A percentile compares a stretch with the other conserved stretches of the same genome.
phyloP scores from a whole-genome alignment of 2,329 filamentous ascomycete species.

The Endocalyx cinctus region DNA sequence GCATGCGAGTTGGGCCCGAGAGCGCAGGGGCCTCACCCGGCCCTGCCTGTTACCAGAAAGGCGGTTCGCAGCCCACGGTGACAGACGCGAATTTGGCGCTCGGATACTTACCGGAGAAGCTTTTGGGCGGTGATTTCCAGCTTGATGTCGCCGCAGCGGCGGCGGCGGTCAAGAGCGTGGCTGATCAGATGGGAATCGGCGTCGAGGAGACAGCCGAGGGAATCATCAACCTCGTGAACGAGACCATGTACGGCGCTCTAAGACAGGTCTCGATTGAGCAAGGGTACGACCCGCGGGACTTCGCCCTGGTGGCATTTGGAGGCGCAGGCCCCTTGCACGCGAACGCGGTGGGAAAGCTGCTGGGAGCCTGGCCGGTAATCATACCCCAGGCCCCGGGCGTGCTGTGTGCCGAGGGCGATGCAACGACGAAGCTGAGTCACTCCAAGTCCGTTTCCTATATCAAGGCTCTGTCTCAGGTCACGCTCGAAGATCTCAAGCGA shows the following conservation, averaged over 20 bases:
- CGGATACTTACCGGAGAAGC: constrained; percentile 40
- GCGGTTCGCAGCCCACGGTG: constrained; percentile 40
- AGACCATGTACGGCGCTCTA: constrained; percentile 47
- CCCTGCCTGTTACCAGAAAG: constrained; percentile 45
- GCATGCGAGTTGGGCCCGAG: constrained; percentile 45
- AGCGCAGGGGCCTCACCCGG: constrained; percentile 44
- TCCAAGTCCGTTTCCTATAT: constrained; percentile 43
- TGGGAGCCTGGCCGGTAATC: constrained; percentile 49
- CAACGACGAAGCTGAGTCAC: constrained; percentile 43
- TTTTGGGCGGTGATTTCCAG: constrained; percentile 41
- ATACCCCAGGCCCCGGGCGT: constrained; percentile 45
- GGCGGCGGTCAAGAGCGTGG: constrained; percentile 36
- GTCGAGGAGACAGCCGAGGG: constrained; percentile 39
- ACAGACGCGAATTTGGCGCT: constrained; percentile 44
- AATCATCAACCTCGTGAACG: constrained; percentile 45
- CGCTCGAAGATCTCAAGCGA: constrained; percentile 25
- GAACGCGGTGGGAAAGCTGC: constrained; percentile 43
- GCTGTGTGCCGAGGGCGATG: constrained; percentile 45
- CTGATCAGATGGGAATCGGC: constrained; percentile 40
- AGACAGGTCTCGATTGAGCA: constrained; percentile 47
- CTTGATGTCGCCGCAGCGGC: constrained; percentile 39
- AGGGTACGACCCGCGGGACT: constrained; percentile 45
- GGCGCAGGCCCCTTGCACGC: constrained; percentile 48
- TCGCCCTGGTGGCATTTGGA: constrained; percentile 46
- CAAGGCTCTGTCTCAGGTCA: constrained; percentile 31